Percentiles rank a stretch among this genome's conserved stretches.
Evolutionary conservation across 2,329 filamentous ascomycete genomes (phyloP).

Genomic region (Hymenoscyphus fraxineus): DNA sequence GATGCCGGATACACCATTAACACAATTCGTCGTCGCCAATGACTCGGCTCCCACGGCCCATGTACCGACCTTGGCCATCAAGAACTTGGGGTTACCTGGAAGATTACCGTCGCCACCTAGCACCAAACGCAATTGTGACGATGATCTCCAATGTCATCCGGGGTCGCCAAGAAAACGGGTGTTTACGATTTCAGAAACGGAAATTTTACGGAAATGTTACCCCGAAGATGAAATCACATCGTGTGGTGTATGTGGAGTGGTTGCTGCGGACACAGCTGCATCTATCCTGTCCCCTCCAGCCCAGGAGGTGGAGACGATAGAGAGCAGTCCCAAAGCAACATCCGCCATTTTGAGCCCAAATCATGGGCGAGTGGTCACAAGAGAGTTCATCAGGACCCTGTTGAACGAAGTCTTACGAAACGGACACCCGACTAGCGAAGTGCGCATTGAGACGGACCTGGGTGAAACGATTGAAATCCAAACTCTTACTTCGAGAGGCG

Average conservation of each 20-base stretch:
- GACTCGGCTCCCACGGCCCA: constrained; percentile 4
- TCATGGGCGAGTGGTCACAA: constrained; percentile 27
- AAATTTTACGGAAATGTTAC: constrained; percentile 19
- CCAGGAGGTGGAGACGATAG: neutral
- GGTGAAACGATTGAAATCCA: constrained; percentile 32
- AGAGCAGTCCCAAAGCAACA: constrained; percentile 8
- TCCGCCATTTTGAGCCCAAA: constrained; percentile 21
- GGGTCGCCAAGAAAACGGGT: constrained; percentile 30
- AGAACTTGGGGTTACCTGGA: constrained; percentile 1
- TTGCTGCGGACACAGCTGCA: neutral
- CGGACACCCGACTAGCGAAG: constrained; percentile 27
- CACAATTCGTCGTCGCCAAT: constrained; percentile 18
- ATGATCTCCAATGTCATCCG: constrained; percentile 23
- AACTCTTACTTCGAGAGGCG: constrained; percentile 27
- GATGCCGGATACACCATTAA: constrained; percentile 58
- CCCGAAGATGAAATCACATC: constrained; percentile 11
- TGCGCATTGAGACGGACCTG: constrained; percentile 25
- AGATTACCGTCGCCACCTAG: constrained; percentile 9
- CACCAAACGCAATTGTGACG: constrained; percentile 24
- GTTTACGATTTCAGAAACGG: constrained; percentile 25
- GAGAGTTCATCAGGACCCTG: constrained; percentile 30
- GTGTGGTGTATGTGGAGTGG: constrained; percentile 9
- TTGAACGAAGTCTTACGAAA: constrained; percentile 28
- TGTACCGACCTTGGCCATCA: neutral
- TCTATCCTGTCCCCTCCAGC: neutral